phyloP scores from a whole-genome alignment of 2,329 filamentous ascomycete genomes.

The Botryosphaeria agaves region DNA sequence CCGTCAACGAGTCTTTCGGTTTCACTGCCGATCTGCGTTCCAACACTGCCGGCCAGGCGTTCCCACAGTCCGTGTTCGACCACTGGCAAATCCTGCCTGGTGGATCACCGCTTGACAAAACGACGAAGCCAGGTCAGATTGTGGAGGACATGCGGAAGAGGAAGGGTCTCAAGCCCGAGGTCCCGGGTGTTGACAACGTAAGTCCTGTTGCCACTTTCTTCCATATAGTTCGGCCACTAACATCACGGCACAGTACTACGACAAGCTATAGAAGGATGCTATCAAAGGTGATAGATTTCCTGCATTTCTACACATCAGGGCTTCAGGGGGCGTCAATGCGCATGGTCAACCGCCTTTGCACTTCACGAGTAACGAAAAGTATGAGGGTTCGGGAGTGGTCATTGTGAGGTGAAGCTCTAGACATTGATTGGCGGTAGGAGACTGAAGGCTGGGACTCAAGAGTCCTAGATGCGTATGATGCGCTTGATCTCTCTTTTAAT shows the following conservation, averaged over 20 bases:
- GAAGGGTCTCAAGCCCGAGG: conserved; percentile 97
- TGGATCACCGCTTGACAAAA: conserved; percentile 75
- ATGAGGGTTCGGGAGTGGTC: too few species aligned
- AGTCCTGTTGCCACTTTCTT: conserved; percentile 29
- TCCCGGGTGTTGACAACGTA: conserved; percentile 90
- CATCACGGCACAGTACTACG: conserved; percentile 59
- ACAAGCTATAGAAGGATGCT: conserved; percentile 71
- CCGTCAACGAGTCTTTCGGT: conserved; percentile 95
- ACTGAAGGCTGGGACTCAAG: too few species aligned
- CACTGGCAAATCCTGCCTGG: conserved; percentile 95
- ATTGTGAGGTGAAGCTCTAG: too few species aligned
- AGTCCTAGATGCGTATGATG: too few species aligned
- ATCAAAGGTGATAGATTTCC: conserved; percentile 25
- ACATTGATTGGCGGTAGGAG: too few species aligned
- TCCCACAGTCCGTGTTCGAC: conserved; percentile 97
- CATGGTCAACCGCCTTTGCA: too few species aligned
- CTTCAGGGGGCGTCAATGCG: too few species aligned
- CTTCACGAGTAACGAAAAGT: conserved; percentile 2
- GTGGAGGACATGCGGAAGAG: conserved; percentile 90
- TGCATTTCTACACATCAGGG: conserved; percentile 7
- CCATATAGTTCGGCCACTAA: conserved; percentile 18
- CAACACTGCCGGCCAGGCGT: conserved; percentile 90
- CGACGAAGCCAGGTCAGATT: conserved; percentile 65
- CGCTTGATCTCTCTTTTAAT: too few species aligned
- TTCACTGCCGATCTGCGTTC: conserved; percentile 96